Base-by-base conservation (phyloP, 2,329 filamentous ascomycete species). In the Ceratocystis destructans region DNA sequence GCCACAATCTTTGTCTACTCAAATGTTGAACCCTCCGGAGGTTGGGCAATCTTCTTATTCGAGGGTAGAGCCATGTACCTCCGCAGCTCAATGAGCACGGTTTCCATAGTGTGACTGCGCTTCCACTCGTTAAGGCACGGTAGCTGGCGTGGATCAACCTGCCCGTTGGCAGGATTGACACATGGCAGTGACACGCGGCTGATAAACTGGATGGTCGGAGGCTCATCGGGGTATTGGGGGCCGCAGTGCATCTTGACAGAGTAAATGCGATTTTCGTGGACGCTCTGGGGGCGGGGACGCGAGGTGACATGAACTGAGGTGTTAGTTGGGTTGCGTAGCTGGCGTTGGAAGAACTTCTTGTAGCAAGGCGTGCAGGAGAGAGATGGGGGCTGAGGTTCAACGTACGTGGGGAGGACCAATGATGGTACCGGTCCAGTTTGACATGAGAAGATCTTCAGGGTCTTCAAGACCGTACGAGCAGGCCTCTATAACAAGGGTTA, bases 191-290 rank as follows among this genome's bases (percentile, higher is more conserved):
- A 96, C 78, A 99, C 87, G 77, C 90, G 89, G 72, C 89, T 96
- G 72, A 94, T 86, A 77, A 99, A 99, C 73, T 93, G 87, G 73
- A 99, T 89, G 64, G 87, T 86, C 0, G 94, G 94, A 59, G 94
- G 94, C 69, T 84, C 80, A 75, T 96, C 91, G 64, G 94, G 94
- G 76, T 99, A 99, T 67, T 89, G 80, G 62, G 86, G 82, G 69
- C 91, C 92, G 79, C 94, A 99, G 79, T 96, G 88, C 79, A 99
- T 96, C 77, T 93, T 95, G 72, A 99, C 83, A 71, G 90, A 95
- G 82, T 99, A 99, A 79, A 99, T 99, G 73, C 94, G 89, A 79
- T 99, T 99, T 81, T 99, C 94, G 76, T 97, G 93, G 69, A 87
- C 91, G 77, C 91, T 96, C 89, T 94, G 73, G 53, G 25, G 50